These are phyloP conservation scores for Termitomyces titanicus DNA, from an alignment of 768 basidiomycete species.

Conservation along the genomic window DNA sequence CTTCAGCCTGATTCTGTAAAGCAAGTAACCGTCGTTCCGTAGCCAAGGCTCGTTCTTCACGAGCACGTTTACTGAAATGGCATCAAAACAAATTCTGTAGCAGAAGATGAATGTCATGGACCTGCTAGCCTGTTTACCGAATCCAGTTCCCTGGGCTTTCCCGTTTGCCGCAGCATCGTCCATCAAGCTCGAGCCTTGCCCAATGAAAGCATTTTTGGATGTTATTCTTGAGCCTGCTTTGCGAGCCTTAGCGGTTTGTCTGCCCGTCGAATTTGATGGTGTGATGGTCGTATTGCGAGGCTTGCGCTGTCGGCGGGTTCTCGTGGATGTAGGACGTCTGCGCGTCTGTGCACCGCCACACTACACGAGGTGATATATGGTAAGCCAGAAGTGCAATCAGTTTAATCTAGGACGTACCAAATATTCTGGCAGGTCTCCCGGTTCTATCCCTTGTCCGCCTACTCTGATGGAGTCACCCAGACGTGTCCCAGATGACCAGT, in stretches of 20 bases:
- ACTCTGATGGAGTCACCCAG: slow-evolving; percentile 56
- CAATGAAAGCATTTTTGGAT: slow-evolving; percentile 54
- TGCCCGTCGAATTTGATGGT: slow-evolving; percentile 55
- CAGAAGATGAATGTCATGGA: slow-evolving; percentile 18
- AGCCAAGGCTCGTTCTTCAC: slow-evolving; percentile 77
- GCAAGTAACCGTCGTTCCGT: slow-evolving; percentile 57
- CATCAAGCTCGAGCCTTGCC: slow-evolving; percentile 52
- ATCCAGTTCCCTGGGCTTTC: slow-evolving; percentile 50
- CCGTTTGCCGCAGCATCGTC: slow-evolving; percentile 33
- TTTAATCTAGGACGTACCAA: slow-evolving; percentile 44
- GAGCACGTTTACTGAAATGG: slow-evolving; percentile 63
- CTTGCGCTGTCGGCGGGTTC: slow-evolving; percentile 34
- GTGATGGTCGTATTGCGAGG: slow-evolving; percentile 28
- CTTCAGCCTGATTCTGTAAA: slow-evolving; percentile 31
- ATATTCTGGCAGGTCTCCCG: slow-evolving; percentile 70
- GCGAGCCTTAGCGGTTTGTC: slow-evolving; percentile 61
- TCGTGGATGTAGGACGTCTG: slow-evolving; percentile 47
- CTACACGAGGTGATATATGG: slow-evolving; percentile 28
- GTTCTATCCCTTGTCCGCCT: slow-evolving; percentile 36
- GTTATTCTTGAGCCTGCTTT: slow-evolving; percentile 72
- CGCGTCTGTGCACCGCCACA: slow-evolving; percentile 78
- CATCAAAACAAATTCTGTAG: background rate
- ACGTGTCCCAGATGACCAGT: slow-evolving; percentile 77
- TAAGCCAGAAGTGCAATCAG: background rate
- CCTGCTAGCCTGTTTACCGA: slow-evolving; percentile 71